These are phyloP conservation scores for Halophytophthora batemanensis DNA, from an alignment of 352 stramenopile species.

Conservation along the genomic window DNA sequence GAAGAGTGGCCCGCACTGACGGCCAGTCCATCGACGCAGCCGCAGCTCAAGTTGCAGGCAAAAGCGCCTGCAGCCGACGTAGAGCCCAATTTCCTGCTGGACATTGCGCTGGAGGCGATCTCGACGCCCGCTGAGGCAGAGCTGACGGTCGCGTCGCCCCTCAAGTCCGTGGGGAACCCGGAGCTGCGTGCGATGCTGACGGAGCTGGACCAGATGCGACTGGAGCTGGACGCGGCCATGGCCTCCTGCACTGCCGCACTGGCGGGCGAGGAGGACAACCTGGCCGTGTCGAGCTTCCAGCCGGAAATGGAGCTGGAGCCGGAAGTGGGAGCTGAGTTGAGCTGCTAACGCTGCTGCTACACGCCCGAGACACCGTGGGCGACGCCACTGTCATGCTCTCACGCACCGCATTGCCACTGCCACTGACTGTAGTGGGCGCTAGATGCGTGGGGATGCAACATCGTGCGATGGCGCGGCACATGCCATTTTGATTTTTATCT, in stretches of 20 bases:
- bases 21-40: constrained; percentile 20
- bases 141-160: constrained; percentile 12
- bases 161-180: constrained; percentile 21
- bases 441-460: no score
- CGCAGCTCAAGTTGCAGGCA: constrained; percentile 8
- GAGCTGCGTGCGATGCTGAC: constrained; percentile 38
- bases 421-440: no score
- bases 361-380: constrained; percentile 1
- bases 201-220: constrained; percentile 36
- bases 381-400: no score
- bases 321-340: constrained; percentile 29
- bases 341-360: constrained; percentile 27
- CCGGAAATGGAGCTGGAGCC: constrained; percentile 10
- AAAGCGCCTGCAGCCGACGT: constrained; percentile 5
- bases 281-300: constrained; percentile 2
- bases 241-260: constrained; percentile 25
- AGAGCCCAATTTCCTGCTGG: constrained; percentile 37
- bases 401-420: no score
- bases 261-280: constrained; percentile 16
- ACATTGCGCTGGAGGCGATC: constrained; percentile 35
- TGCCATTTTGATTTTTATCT: constrained; percentile 30
- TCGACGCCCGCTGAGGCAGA: constrained; percentile 24
- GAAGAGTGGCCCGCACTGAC: constrained; percentile 12
- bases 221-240: constrained; percentile 33
- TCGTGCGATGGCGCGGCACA: constrained; percentile 15